phyloP scores from a whole-genome alignment of 495 filamentous ascomycete species.

The Penicillium argentinense region DNA sequence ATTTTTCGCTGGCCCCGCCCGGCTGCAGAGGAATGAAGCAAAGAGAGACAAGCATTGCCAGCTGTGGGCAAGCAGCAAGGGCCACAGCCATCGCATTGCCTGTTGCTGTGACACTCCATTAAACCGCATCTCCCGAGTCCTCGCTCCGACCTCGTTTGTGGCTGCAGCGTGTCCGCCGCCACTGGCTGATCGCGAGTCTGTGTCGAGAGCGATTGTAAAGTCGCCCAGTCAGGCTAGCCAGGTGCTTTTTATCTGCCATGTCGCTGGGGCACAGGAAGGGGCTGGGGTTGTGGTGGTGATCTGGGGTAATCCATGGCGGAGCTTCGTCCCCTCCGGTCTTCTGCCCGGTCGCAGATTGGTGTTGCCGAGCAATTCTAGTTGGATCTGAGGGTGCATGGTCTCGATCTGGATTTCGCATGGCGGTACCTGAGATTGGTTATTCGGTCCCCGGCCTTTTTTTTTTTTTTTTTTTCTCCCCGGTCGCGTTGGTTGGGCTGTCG shows the following conservation, averaged over 20 bases:
- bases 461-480: slow-evolving; percentile 1
- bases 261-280: background rate
- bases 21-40: too few relatives aligned
- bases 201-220: slow-evolving; percentile 3
- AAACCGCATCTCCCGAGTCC: slow-evolving; percentile 2
- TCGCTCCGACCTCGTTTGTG: slow-evolving; percentile 3
- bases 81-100: slow-evolving; percentile 3
- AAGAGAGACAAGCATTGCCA: background rate
- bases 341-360: background rate
- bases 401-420: background rate
- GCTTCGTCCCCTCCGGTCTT: background rate
- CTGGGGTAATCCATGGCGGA: slow-evolving; percentile 2
- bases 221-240: background rate
- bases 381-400: background rate
- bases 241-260: slow-evolving; percentile 2
- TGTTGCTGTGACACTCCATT: slow-evolving; percentile 2
- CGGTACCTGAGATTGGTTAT: background rate
- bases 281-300: background rate
- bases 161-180: slow-evolving; percentile 5
- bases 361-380: background rate
- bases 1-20: too few relatives aligned
- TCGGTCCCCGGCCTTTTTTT: background rate
- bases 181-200: background rate
- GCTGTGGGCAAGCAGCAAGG: background rate
- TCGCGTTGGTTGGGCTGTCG: too few relatives aligned